These are phyloP conservation scores for Prunella vulgaris DNA, from an alignment of 257 asterid species.

Conservation along the genomic window DNA sequence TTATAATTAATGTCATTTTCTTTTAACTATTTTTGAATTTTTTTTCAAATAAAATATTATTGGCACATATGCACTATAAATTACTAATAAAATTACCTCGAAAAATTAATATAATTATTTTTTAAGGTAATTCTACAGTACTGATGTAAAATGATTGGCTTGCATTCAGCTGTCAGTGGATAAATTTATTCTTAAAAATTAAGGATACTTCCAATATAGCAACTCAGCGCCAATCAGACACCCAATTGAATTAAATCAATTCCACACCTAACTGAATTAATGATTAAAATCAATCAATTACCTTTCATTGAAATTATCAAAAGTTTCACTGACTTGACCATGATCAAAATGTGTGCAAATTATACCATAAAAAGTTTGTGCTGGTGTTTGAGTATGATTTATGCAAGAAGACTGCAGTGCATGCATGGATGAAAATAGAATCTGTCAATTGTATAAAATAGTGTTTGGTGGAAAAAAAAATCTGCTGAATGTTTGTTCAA, in stretches of 20 bases:
- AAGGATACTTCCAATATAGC: not conserved
- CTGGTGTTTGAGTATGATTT: not conserved
- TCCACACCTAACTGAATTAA: not conserved
- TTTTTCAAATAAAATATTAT: no score
- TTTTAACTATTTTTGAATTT: no score
- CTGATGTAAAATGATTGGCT: not conserved
- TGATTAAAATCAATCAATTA: not conserved
- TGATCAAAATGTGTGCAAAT: not conserved
- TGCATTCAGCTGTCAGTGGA: not conserved
- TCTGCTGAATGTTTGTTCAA: not conserved
- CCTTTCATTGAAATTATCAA: not conserved
- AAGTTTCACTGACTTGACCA: no score
- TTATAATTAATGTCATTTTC: no score
- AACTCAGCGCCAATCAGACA: not conserved
- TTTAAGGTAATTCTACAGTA: not conserved
- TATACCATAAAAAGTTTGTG: not conserved
- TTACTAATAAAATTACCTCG: not conserved
- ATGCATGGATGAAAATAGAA: not conserved
- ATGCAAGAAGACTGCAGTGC: not conserved
- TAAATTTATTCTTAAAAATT: not conserved
- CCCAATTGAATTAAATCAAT: not conserved
- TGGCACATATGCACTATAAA: no score
- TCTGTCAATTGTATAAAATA: not conserved
- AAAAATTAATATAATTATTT: not conserved
- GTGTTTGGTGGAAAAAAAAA: not conserved